Conservation (phyloP, 495 filamentous ascomycete species). For the Sphaerosporella brunnea region DNA sequence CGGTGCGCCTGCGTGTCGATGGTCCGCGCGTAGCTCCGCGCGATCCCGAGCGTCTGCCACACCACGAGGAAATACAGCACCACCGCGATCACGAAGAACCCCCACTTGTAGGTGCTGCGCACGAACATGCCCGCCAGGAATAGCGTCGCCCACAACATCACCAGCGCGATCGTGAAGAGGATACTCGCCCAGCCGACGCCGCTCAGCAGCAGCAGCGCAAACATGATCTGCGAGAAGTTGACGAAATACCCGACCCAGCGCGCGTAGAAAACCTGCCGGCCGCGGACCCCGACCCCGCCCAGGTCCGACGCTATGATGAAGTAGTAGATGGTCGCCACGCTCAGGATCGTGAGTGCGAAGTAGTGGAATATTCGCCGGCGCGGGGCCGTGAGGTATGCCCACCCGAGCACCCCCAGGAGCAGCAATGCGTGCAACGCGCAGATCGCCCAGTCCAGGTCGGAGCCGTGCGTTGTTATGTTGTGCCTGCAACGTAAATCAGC, state of each 20-base stretch:
- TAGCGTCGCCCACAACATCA: conserved; percentile 45
- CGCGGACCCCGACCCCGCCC: conserved; percentile 43
- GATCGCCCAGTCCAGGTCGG: conserved; percentile 42
- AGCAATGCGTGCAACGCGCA: conserved; percentile 33
- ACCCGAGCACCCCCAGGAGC: conserved; percentile 30
- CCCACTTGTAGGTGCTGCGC: conserved; percentile 43
- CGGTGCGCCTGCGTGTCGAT: conserved; percentile 34
- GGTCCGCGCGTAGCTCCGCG: conserved; percentile 35
- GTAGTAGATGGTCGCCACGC: conserved; percentile 48
- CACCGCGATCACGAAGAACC: conserved; percentile 47
- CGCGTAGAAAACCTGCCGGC: conserved; percentile 53
- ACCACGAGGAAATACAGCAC: conserved; percentile 41
- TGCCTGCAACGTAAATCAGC: no score
- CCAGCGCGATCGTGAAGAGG: conserved; percentile 41
- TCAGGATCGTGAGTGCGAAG: conserved; percentile 41
- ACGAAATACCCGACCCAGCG: conserved; percentile 40
- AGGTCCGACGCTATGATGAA: conserved; percentile 53
- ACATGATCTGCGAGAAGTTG: conserved; percentile 32
- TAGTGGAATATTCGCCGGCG: conserved; percentile 51
- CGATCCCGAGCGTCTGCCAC: conserved; percentile 36
- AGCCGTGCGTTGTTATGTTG: conserved; percentile 40
- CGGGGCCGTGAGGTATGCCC: conserved; percentile 34
- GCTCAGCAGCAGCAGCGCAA: conserved; percentile 45
- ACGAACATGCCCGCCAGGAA: conserved; percentile 46
- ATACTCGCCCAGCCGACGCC: conserved; percentile 49